Percentiles rank a stretch among this genome's conserved stretches.
phyloP scores from a whole-genome alignment of 345 rosid genomes.

The Populus tremula region DNA sequence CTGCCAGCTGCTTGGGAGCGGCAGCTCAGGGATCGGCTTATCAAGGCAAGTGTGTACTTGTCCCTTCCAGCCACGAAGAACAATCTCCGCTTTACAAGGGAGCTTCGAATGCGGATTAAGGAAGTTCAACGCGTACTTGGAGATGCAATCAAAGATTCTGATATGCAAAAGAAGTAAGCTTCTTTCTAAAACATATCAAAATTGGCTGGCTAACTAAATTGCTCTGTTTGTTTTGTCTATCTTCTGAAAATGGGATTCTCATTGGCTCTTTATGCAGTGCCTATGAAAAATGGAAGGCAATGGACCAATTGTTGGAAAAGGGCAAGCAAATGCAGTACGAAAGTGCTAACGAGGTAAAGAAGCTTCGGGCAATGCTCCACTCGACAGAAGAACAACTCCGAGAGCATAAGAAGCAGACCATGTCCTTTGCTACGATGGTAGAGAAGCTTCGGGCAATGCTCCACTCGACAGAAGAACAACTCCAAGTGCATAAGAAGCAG shows the following conservation, averaged over 20 bases:
- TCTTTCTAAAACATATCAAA: neutral
- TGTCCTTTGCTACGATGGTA: conserved; percentile 22
- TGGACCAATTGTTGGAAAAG: conserved; percentile 84
- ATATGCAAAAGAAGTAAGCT: conserved; percentile 71
- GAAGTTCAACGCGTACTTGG: conserved; percentile 74
- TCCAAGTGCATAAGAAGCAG: conserved; percentile 90
- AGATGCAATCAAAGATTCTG: conserved; percentile 75
- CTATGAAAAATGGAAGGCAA: conserved; percentile 62
- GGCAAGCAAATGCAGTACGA: conserved; percentile 89
- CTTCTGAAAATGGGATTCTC: neutral
- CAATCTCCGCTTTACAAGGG: conserved; percentile 67
- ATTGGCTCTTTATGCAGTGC: conserved; percentile 46
- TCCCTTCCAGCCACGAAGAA: conserved; percentile 73
- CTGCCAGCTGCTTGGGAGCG: conserved; percentile 61
- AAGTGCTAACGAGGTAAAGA: conserved; percentile 75
- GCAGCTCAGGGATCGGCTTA: conserved; percentile 87
- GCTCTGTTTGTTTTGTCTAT: neutral
- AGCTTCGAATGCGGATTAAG: conserved; percentile 77
- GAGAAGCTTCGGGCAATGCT: conserved; percentile 98
- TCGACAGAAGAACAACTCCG: conserved; percentile 94
- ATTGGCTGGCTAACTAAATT: neutral
- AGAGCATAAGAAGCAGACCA: conserved; percentile 77
- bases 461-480: conserved; percentile 94
- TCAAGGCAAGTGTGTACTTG: conserved; percentile 83
- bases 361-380: conserved; percentile 97